phyloP scores from a whole-genome alignment of 176 grass and related monocot species.

The Oryza coarctata region DNA sequence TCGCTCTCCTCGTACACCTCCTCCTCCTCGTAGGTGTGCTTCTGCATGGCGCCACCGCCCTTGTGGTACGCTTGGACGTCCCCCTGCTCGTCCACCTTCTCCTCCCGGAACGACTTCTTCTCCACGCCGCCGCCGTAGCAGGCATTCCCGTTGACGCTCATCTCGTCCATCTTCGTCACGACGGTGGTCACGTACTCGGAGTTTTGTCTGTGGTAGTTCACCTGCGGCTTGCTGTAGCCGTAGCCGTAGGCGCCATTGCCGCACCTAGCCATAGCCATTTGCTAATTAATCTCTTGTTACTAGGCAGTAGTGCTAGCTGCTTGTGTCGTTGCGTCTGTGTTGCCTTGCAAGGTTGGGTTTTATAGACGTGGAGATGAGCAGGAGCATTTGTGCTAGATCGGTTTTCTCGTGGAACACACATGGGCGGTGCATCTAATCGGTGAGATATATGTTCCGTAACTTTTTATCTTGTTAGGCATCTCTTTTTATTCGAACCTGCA shows the following conservation, averaged over 20 bases:
- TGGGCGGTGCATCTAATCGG: neutral
- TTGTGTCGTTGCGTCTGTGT: neutral
- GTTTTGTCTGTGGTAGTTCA: slow-evolving; percentile 36
- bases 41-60: neutral
- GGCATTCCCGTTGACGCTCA: slow-evolving; percentile 31
- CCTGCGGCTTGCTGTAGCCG: slow-evolving; percentile 24
- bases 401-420: neutral
- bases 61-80: neutral
- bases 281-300: neutral
- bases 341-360: neutral
- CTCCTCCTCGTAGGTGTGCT: slow-evolving; percentile 1
- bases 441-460: slow-evolving; percentile 1
- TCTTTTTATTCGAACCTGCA: neutral
- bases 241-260: slow-evolving; percentile 4
- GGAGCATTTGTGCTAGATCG: neutral
- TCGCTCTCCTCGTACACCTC: neutral
- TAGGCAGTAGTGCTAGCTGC: neutral
- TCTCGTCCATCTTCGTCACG: slow-evolving; percentile 31
- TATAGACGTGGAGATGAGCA: slow-evolving; percentile 10
- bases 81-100: neutral
- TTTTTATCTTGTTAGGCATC: slow-evolving; percentile 30
- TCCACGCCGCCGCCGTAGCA: neutral
- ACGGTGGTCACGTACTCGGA: slow-evolving; percentile 37
- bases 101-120: slow-evolving; percentile 1
- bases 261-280: slow-evolving; percentile 9